These are phyloP conservation scores for Hanseniaspora meyeri DNA, from an alignment of 805 yeast species.

Conservation along the genomic window DNA sequence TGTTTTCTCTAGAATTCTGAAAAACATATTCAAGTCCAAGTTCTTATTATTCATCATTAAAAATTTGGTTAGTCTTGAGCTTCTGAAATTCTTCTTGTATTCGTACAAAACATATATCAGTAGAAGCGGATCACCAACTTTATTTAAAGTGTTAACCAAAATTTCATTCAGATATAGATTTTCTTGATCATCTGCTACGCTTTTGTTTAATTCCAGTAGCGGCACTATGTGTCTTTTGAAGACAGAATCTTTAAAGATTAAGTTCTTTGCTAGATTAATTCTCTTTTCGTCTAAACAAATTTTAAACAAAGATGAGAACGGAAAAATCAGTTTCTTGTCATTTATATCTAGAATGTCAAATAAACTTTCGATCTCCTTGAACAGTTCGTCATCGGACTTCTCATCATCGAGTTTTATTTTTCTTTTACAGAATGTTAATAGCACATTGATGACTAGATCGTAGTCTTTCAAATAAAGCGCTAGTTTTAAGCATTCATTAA, in stretches of 20 bases:
- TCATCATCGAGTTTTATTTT: constrained; percentile 47
- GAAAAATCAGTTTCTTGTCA: constrained; percentile 29
- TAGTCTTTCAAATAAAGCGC: constrained; percentile 35
- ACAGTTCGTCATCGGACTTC: constrained; percentile 47
- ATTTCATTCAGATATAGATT: constrained; percentile 39
- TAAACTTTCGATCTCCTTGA: constrained; percentile 36
- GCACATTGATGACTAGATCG: constrained; percentile 39
- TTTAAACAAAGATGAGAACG: constrained; percentile 48
- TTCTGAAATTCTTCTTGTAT: constrained; percentile 40
- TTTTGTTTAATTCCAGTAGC: constrained; percentile 58
- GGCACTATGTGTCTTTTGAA: constrained; percentile 50
- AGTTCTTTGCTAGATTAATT: constrained; percentile 45
- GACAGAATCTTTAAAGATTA: constrained; percentile 54
- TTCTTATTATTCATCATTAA: constrained; percentile 28
- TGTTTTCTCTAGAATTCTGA: constrained; percentile 17
- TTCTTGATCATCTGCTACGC: constrained; percentile 45
- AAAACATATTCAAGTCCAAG: constrained; percentile 20
- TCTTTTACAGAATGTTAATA: constrained; percentile 67
- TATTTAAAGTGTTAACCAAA: constrained; percentile 43
- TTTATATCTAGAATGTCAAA: constrained; percentile 19
- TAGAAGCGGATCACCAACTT: constrained; percentile 11
- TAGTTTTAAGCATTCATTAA: constrained; percentile 47
- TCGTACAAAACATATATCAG: constrained; percentile 40
- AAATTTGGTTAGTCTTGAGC: constrained; percentile 58
- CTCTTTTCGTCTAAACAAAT: constrained; percentile 78